Conservation (phyloP, 208 protist species). For the Leishmania martiniquensis region DNA sequence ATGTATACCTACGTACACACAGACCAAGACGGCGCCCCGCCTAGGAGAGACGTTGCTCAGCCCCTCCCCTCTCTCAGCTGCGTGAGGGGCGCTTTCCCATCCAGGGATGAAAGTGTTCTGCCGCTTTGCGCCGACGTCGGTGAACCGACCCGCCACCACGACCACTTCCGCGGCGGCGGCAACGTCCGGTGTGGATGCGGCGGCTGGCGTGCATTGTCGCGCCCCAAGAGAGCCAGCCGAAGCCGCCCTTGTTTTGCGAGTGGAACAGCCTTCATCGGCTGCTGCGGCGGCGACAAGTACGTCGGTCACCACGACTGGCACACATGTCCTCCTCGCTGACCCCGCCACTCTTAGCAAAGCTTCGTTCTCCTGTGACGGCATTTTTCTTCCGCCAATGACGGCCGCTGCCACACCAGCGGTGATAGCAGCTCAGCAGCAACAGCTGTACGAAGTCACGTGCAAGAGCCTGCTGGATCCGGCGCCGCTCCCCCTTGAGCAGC, state of each 20-base stretch:
- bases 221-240: neutral
- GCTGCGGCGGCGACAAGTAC: neutral
- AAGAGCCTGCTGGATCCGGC: constrained; percentile 7
- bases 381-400: constrained; percentile 28
- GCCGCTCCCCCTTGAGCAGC: neutral
- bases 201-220: neutral
- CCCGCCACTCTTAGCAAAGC: constrained; percentile 41
- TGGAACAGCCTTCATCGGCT: neutral
- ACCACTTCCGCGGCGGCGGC: neutral
- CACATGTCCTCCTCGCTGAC: constrained; percentile 34
- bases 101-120: constrained; percentile 61
- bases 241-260: constrained; percentile 18
- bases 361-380: constrained; percentile 41
- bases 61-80: neutral
- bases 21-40: neutral
- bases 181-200: neutral
- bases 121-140: constrained; percentile 40
- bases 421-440: neutral
- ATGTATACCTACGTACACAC: neutral
- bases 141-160: neutral
- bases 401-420: constrained; percentile 30
- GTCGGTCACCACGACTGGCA: neutral
- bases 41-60: neutral
- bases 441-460: constrained; percentile 32
- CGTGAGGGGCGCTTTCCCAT: neutral